phyloP scores from a whole-genome alignment of 179 eudicot genomes.

The Beta corolliflora region DNA sequence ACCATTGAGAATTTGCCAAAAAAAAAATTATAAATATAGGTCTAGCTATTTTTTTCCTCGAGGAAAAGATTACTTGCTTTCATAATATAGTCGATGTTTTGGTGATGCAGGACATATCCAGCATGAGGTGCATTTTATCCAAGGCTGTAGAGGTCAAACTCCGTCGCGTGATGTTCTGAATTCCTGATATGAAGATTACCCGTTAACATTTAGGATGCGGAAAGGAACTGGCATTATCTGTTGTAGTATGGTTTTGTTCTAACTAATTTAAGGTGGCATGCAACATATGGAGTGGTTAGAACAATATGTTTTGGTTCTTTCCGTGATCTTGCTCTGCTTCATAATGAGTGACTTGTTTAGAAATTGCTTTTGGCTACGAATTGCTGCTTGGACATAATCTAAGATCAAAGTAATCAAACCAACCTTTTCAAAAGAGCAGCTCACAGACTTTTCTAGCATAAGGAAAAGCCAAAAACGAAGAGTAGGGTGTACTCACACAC shows the following conservation, averaged over 20 bases:
- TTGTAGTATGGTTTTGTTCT: neutral
- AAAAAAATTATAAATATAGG: too few species aligned
- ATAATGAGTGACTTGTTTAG: neutral
- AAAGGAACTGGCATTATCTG: neutral
- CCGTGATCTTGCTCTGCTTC: neutral
- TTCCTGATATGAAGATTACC: neutral
- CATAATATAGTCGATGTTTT: neutral
- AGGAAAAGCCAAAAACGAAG: too few species aligned
- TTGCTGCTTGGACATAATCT: too few species aligned
- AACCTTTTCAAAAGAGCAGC: too few species aligned
- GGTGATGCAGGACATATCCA: conserved; percentile 12
- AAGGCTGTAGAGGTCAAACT: neutral
- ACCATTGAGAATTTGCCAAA: too few species aligned
- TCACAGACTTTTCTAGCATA: too few species aligned
- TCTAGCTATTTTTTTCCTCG: too few species aligned
- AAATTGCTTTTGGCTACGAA: too few species aligned
- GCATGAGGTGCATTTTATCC: neutral
- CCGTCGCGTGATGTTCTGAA: neutral
- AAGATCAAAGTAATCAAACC: too few species aligned
- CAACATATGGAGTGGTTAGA: conserved; percentile 1
- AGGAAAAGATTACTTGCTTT: too few species aligned
- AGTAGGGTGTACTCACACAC: too few species aligned
- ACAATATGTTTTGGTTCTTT: neutral
- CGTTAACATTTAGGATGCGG: neutral
- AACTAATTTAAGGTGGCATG: neutral